phyloP scores from a whole-genome alignment of 1,139 yeast genomes.

The Hanseniaspora gamundiae region DNA sequence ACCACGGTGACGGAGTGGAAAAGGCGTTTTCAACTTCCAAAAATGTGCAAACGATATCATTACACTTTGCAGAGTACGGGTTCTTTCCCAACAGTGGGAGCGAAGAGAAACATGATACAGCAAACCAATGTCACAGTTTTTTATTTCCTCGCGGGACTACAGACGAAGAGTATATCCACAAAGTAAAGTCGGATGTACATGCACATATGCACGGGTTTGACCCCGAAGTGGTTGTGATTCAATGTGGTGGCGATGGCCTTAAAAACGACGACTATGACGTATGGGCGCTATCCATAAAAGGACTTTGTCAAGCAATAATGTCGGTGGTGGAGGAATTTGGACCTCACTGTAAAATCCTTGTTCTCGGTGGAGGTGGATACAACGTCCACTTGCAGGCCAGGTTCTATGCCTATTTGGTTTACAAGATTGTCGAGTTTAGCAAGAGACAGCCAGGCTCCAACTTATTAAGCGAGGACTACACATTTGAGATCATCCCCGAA shows the following conservation, averaged over 20 bases:
- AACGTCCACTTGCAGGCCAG: conserved; percentile 51
- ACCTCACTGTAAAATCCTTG: conserved; percentile 27
- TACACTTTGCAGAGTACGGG: conserved; percentile 54
- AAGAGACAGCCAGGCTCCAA: background rate
- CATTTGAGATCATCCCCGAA: conserved; percentile 1
- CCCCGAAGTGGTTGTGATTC: conserved; percentile 49
- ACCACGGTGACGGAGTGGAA: conserved; percentile 76
- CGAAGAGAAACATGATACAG: conserved; percentile 28
- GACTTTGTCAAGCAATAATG: conserved; percentile 31
- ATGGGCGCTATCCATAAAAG: conserved; percentile 56
- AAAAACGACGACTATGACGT: conserved; percentile 45
- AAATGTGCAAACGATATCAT: conserved; percentile 47
- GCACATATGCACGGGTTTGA: conserved; percentile 31
- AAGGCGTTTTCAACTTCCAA: conserved; percentile 46
- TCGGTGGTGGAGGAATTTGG: conserved; percentile 23
- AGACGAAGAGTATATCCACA: conserved; percentile 31
- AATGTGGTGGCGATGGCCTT: conserved; percentile 66
- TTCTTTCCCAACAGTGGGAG: conserved; percentile 67
- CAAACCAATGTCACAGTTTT: conserved; percentile 35
- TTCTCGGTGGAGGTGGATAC: conserved; percentile 76
- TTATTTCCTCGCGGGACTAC: conserved; percentile 47
- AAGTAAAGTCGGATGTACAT: conserved; percentile 32
- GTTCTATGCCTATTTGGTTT: conserved; percentile 51
- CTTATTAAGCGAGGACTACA: background rate
- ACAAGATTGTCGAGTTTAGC: conserved; percentile 17